A percentile compares a stretch with the other conserved stretches of the same genome.
These are phyloP conservation scores for Aspergillus brasiliensis DNA, from an alignment of 2,329 filamentous ascomycete species.

Conservation along the genomic window DNA sequence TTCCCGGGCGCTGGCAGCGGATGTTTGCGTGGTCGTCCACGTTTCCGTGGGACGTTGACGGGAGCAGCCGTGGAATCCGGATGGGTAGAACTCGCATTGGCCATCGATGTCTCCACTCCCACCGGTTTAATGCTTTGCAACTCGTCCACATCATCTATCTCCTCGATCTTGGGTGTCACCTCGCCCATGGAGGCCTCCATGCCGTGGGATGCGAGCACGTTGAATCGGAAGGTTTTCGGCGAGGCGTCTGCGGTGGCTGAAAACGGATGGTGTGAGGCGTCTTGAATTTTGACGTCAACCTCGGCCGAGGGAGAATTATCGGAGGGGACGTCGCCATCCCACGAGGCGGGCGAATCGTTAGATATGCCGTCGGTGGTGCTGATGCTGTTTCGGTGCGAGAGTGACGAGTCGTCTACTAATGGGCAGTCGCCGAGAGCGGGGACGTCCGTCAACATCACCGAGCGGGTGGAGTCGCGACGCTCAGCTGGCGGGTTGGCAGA, in stretches of 20 bases:
- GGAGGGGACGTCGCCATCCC: constrained; percentile 27
- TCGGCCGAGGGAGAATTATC: constrained; percentile 26
- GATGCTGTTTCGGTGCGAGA: constrained; percentile 35
- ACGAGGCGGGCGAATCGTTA: constrained; percentile 33
- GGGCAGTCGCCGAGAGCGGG: constrained; percentile 27
- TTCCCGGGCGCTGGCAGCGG: constrained; percentile 63
- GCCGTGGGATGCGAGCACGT: constrained; percentile 26
- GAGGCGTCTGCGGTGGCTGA: constrained; percentile 20
- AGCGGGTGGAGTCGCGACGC: constrained; percentile 26
- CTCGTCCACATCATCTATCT: constrained; percentile 49
- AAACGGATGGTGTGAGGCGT: constrained; percentile 17
- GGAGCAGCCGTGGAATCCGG: constrained; percentile 32
- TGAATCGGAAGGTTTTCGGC: constrained; percentile 27
- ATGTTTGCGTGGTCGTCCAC: constrained; percentile 82
- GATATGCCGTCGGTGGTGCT: constrained; percentile 39
- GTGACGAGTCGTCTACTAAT: constrained; percentile 30
- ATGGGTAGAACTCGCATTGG: constrained; percentile 21
- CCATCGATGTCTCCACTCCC: constrained; percentile 27
- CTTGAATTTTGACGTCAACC: constrained; percentile 23
- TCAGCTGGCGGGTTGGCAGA: constrained; percentile 11
- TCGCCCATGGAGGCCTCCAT: constrained; percentile 32
- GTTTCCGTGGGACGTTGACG: constrained; percentile 56
- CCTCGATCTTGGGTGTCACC: constrained; percentile 57
- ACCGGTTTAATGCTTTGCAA: constrained; percentile 35
- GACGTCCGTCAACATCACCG: constrained; percentile 27